Base-by-base conservation (phyloP, 1,139 yeast genomes). In the Petasospora fabianii region DNA sequence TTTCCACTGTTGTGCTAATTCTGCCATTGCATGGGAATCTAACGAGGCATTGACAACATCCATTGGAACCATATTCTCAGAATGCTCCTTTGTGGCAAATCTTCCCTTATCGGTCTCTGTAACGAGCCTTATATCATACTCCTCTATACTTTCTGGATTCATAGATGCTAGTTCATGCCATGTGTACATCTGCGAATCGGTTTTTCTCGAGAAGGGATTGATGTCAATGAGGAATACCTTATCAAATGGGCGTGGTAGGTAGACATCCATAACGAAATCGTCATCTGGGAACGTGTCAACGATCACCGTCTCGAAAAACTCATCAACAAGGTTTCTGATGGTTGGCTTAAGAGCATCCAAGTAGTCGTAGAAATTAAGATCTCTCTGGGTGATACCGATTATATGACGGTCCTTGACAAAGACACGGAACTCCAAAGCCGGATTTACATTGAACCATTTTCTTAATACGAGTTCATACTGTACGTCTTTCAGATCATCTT, bases 41-140 rank as follows among this genome's bases (percentile, higher is more conserved):
- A 77, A 58, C 21, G 86, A 71, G 1, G 97, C 96, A 58, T 87
- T 94, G 5, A 92, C 82, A 22, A 94, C 78, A 53, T 92, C 99
- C 38, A 76, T 69, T 0, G 99, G 98, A 3, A 92, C 96, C 54
- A 84, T 90, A 56, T 83, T 87, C 55, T 90, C 96, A 3, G 95
- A 77, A 56, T 85, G 92, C 40, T 87, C 95, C 50, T 83, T 84
- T 1, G 79, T 65, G 0, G 86, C 82, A 64, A 88, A 86, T 24
- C 92, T 68, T 1, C 85, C 83, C 20, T 84, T 69, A 43, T 83
- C 79, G 30, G 78, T 77, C 50, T 77, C 74, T 3, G 79, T 71
- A 11, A 92, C 80, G 11, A 90, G 60, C 31, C 97, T 66, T n/a
- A 90, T 58, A 34, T 77, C 80, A 24, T 68, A 69, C 6, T 57